A percentile compares a stretch with the other conserved stretches of the same genome.
Conservation (phyloP, 73 alveolate genomes). For the Urostyla sp. region DNA sequence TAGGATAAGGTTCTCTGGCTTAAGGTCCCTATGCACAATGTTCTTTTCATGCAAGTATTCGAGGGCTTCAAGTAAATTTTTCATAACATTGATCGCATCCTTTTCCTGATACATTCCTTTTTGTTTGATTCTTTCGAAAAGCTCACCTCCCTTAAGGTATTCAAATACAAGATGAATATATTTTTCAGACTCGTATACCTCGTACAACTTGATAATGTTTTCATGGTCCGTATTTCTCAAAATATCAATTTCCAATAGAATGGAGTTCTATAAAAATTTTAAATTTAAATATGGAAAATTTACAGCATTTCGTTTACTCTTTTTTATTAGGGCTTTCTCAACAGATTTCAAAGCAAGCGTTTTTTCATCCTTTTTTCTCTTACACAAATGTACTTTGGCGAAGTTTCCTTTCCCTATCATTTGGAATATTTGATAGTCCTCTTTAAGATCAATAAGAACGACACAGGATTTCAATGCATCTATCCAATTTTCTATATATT, state of each 20-base stretch:
- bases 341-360: slow-evolving; percentile 58
- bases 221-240: slow-evolving; percentile 79
- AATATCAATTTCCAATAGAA: slow-evolving; percentile 81
- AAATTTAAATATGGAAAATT: background rate
- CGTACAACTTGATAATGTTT: slow-evolving; percentile 80
- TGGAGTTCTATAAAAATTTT: slow-evolving; percentile 30
- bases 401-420: slow-evolving; percentile 70
- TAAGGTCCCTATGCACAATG: slow-evolving; percentile 92
- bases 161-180: slow-evolving; percentile 82
- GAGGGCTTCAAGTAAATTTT: slow-evolving; percentile 78
- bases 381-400: slow-evolving; percentile 66
- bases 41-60: slow-evolving; percentile 83
- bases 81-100: slow-evolving; percentile 87
- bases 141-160: slow-evolving; percentile 77
- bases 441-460: slow-evolving; percentile 64
- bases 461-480: slow-evolving; percentile 18
- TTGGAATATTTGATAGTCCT: slow-evolving; percentile 34
- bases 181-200: slow-evolving; percentile 85
- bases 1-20: slow-evolving; percentile 90
- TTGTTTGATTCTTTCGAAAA: slow-evolving; percentile 71
- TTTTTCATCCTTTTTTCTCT: slow-evolving; percentile 34
- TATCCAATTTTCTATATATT: slow-evolving; percentile 33
- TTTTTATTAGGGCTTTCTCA: slow-evolving; percentile 59
- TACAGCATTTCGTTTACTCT: slow-evolving; percentile 56
- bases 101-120: slow-evolving; percentile 72